Conservation (phyloP, 352 stramenopile genomes). For the Phytophthora hibernalis region DNA sequence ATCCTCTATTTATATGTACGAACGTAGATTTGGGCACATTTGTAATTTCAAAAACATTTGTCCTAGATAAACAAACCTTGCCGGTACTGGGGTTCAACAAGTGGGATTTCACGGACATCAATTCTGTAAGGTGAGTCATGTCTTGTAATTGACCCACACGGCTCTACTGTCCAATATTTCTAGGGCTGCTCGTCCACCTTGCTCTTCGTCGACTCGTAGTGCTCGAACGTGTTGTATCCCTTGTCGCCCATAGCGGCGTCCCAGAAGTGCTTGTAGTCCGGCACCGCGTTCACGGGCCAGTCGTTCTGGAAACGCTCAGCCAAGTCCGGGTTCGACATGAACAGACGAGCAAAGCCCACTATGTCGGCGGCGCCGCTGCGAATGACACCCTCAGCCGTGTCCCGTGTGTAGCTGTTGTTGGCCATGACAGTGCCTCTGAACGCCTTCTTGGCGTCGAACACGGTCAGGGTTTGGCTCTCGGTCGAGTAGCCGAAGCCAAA, state of each 20-base stretch:
- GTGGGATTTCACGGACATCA: no score
- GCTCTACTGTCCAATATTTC: background rate
- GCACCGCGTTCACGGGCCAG: conserved; percentile 9
- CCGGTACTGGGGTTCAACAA: no score
- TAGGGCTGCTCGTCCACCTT: background rate
- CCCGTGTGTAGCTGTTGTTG: conserved; percentile 14
- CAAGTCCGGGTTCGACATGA: conserved; percentile 11
- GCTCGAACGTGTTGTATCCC: conserved; percentile 11
- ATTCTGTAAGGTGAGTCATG: background rate
- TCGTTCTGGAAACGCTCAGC: conserved; percentile 10
- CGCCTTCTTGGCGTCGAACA: conserved; percentile 14
- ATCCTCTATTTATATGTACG: no score
- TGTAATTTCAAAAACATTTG: no score
- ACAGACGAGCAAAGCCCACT: conserved; percentile 4
- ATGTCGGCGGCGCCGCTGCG: conserved; percentile 8
- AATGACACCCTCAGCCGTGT: conserved; percentile 6
- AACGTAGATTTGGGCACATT: no score
- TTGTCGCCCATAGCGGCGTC: conserved; percentile 5
- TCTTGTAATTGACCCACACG: background rate
- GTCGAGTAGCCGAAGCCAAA: conserved; percentile 7
- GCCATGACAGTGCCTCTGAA: conserved; percentile 10
- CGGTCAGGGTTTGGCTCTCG: conserved; percentile 3
- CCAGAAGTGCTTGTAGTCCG: conserved; percentile 9
- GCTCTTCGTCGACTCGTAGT: conserved; percentile 3
- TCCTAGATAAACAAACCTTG: no score